Evolutionary conservation across 2,329 filamentous ascomycete species (phyloP).

Genomic region (Simplicillium sp.): DNA sequence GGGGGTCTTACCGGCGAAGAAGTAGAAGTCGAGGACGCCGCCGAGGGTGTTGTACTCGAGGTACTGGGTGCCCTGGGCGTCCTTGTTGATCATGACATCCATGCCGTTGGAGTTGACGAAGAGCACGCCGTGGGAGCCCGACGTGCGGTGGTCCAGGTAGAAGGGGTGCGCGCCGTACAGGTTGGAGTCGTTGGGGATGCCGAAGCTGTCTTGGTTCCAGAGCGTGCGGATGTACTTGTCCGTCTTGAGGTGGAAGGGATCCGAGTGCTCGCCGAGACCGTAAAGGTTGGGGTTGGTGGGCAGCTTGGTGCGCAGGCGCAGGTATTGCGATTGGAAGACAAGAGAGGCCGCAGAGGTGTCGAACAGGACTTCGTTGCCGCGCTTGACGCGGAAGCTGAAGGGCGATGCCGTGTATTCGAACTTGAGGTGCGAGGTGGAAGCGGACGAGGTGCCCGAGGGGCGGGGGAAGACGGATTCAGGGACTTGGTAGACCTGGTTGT

Average conservation of each 20-base stretch:
- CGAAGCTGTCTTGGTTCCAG: conserved; percentile 61
- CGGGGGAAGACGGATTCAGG: conserved; percentile 59
- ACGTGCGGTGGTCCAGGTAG: conserved; percentile 60
- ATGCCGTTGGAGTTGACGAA: conserved; percentile 66
- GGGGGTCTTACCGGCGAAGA: conserved; percentile 49
- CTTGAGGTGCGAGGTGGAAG: conserved; percentile 31
- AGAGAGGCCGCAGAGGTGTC: conserved; percentile 55
- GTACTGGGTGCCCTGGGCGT: conserved; percentile 48
- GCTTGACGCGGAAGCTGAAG: conserved; percentile 56
- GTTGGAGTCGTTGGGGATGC: conserved; percentile 52
- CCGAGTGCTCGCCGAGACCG: conserved; percentile 65
- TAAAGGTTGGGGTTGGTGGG: conserved; percentile 61
- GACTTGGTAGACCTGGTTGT: conserved; percentile 64
- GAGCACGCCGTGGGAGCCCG: conserved; percentile 55
- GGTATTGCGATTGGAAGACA: conserved; percentile 66
- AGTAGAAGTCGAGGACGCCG: conserved; percentile 66
- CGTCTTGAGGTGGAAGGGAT: conserved; percentile 54
- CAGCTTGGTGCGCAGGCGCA: conserved; percentile 58
- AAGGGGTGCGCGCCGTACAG: conserved; percentile 71
- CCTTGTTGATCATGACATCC: conserved; percentile 65
- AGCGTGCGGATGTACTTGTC: conserved; percentile 51
- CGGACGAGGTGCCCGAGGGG: conserved; percentile 15
- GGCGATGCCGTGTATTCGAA: conserved; percentile 37
- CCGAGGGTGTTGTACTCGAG: conserved; percentile 74
- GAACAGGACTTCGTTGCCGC: conserved; percentile 41